phyloP scores from a whole-genome alignment of 352 stramenopile species.

The Pythium phragmitis region DNA sequence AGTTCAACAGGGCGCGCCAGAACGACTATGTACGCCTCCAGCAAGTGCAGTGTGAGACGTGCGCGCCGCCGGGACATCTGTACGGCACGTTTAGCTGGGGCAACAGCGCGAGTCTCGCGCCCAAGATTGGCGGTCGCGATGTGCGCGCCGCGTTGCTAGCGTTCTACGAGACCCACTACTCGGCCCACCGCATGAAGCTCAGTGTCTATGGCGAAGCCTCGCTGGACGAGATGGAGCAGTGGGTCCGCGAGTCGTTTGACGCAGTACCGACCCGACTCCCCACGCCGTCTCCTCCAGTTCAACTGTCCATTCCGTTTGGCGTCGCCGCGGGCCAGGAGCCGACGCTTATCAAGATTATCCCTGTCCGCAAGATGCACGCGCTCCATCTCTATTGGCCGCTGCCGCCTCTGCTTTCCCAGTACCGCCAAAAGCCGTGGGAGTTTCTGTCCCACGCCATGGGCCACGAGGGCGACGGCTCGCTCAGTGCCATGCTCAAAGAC shows the following conservation, averaged over 20 bases:
- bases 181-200: conserved; percentile 45
- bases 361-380: conserved; percentile 34
- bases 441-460: conserved; percentile 43
- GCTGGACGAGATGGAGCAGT: conserved; percentile 39
- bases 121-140: conserved; percentile 21
- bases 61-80: neutral
- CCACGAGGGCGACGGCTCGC: conserved; percentile 38
- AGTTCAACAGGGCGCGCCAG: conserved; percentile 48
- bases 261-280: conserved; percentile 20
- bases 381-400: conserved; percentile 43
- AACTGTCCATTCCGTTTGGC: conserved; percentile 24
- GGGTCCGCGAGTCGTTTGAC: conserved; percentile 39
- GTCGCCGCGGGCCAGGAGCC: conserved; percentile 24
- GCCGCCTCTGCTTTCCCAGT: conserved; percentile 27
- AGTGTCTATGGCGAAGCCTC: conserved; percentile 36
- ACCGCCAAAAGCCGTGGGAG: conserved; percentile 38
- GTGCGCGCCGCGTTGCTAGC: conserved; percentile 34
- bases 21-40: conserved; percentile 44
- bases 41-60: conserved; percentile 40
- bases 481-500: conserved; percentile 31
- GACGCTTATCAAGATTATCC: conserved; percentile 36
- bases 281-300: neutral
- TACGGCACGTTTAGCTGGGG: conserved; percentile 67
- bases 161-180: conserved; percentile 47
- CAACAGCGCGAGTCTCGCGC: conserved; percentile 44